phyloP scores from a whole-genome alignment of 2,329 filamentous ascomycete genomes.

The Didymella glomerata region DNA sequence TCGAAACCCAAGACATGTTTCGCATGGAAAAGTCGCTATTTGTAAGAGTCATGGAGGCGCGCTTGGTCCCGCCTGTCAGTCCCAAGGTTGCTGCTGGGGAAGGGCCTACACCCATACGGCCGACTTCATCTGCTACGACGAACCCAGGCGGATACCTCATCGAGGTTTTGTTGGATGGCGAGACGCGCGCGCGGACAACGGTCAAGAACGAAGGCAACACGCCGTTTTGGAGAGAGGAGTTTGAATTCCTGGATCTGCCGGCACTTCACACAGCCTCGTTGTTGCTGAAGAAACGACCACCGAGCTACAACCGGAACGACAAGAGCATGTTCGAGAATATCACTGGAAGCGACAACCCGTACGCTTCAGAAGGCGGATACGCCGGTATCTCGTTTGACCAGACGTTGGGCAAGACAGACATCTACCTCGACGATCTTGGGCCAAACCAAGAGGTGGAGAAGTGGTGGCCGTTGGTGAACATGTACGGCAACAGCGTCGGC shows the following conservation, averaged over 20 bases:
- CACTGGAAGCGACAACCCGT: constrained; percentile 38
- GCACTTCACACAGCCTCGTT: constrained; percentile 74
- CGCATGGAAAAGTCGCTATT: constrained; percentile 69
- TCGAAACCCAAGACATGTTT: constrained; percentile 67
- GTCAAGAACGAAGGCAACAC: constrained; percentile 75
- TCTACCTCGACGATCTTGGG: constrained; percentile 80
- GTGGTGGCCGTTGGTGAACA: constrained; percentile 83
- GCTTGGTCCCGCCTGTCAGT: constrained; percentile 56
- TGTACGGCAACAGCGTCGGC: constrained; percentile 77
- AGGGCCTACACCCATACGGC: constrained; percentile 37
- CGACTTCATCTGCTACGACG: constrained; percentile 42
- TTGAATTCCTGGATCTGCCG: constrained; percentile 78
- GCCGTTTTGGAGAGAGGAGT: constrained; percentile 84
- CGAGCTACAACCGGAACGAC: constrained; percentile 49
- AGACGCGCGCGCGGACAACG: constrained; percentile 78
- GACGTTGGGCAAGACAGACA: constrained; percentile 77
- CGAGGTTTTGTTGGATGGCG: constrained; percentile 81
- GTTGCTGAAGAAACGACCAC: constrained; percentile 70
- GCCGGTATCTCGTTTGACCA: constrained; percentile 59
- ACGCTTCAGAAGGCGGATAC: constrained; percentile 53
- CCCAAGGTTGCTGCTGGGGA: constrained; percentile 44
- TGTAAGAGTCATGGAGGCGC: constrained; percentile 69
- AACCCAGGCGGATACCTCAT: constrained; percentile 74
- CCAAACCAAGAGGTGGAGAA: constrained; percentile 81
- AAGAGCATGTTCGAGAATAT: constrained; percentile 51